Evolutionary conservation across 176 grass and related monocot species (phyloP).

Genomic region (Carex kokanica): DNA sequence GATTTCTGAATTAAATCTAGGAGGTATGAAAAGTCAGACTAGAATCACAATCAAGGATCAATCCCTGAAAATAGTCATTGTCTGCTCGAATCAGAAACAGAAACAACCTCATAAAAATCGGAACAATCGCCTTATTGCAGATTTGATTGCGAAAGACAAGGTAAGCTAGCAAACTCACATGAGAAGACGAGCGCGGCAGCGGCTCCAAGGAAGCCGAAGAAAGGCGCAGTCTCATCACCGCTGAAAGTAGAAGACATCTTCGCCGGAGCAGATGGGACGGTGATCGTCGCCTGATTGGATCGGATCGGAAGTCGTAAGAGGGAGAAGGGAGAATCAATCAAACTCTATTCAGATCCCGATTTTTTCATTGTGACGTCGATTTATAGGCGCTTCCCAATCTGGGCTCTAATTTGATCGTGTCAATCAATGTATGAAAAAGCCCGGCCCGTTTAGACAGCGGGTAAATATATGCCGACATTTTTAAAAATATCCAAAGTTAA

Average conservation of each 20-base stretch:
- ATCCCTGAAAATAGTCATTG: neutral
- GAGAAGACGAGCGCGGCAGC: constrained; percentile 96
- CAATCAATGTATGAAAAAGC: neutral
- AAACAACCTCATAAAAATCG: neutral
- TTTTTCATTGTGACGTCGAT: neutral
- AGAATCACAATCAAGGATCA: constrained; percentile 10
- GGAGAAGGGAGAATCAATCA: constrained; percentile 20
- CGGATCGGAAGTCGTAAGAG: constrained; percentile 27
- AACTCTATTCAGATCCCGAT: constrained; percentile 16
- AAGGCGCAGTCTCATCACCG: constrained; percentile 97
- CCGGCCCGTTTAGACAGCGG: neutral
- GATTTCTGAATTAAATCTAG: constrained; percentile 3
- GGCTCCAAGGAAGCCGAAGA: constrained; percentile 99
- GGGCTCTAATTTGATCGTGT: neutral
- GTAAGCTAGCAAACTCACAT: constrained; percentile 37
- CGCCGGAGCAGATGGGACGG: constrained; percentile 21
- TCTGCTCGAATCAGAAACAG: neutral
- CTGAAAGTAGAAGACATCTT: constrained; percentile 68
- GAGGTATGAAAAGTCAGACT: neutral
- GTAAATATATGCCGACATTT: no score
- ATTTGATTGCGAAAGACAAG: neutral
- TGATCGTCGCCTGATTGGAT: constrained; percentile 19
- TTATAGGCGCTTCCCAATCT: neutral
- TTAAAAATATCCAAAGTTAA: no score
- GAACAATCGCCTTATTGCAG: neutral